Evolutionary conservation across 495 filamentous ascomycete genomes (phyloP), one percentile per base, ranked within the genome.

Genomic region (Viridothelium virens): DNA sequence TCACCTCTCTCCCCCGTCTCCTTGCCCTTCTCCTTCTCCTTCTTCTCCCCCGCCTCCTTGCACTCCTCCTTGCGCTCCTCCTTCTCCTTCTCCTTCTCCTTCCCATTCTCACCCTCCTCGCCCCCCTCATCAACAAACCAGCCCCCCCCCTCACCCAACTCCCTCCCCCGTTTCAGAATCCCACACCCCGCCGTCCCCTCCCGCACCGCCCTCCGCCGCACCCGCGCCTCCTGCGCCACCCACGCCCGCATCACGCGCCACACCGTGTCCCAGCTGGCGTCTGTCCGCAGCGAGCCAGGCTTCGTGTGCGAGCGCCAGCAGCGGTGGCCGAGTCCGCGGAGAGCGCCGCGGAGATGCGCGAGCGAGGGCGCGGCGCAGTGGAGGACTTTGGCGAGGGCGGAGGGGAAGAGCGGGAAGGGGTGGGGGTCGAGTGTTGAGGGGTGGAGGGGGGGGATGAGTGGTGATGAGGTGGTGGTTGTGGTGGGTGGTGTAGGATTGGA

Each of bases 191-290:
- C 76, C n/a, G 78, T 89, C 25, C 84, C 83, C 41, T 85, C 79
- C 66, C 82, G 86, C n/a, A 96, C 75, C 3, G 85, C 81, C 0
- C 79, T 81, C 56, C 86, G 83, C 69, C 89, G 95, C 56, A 93
- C 78, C 0, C 91, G 91, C 0, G 81, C 76, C 66, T 86, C 88
- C 69, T 94, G 92, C 47, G 87, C 81, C 2, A 86, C 80, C 93
- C 93, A 98, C 77, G 95, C 90, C 41, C 89, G 82, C 87, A 97
- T 96, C 38, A 97, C 81, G 68, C 96, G 88, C 94, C 94, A 97
- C 53, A 97, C 82, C 2, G 91, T 84, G 2, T 77, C 79, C 91
- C 92, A 97, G 0, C 91, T 88, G 11, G 94, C 94, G 76, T 96
- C 86, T 0, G 95, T 97, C 74, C 89, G 90, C 68, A 97, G 85